A percentile compares a stretch with the other conserved stretches of the same genome.
phyloP scores from a whole-genome alignment of 768 basidiomycete species.

The Phylloporus sp. region DNA sequence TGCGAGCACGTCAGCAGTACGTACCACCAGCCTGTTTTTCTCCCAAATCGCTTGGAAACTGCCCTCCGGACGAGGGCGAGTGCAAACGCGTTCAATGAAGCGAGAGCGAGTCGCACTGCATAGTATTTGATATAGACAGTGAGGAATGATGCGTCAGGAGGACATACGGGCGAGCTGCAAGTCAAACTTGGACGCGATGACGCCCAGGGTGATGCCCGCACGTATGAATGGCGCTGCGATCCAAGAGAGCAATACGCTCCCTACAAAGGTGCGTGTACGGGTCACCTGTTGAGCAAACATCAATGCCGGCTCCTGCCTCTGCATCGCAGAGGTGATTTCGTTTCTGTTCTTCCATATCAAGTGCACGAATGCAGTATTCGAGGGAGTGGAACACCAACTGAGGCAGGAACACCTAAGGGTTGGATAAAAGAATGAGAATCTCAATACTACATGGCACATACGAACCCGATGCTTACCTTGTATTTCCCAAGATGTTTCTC shows the following conservation, averaged over 20 bases:
- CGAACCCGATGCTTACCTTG: constrained; percentile 48
- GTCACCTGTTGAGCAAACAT: constrained; percentile 51
- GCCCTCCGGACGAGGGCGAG: constrained; percentile 62
- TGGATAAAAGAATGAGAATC: constrained; percentile 1
- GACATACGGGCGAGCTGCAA: constrained; percentile 66
- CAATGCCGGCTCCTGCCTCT: constrained; percentile 65
- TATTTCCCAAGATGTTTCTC: constrained; percentile 51
- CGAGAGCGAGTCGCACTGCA: constrained; percentile 70
- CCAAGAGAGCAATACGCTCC: constrained; percentile 65
- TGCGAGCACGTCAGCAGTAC: constrained; percentile 70
- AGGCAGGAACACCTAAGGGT: constrained; percentile 74
- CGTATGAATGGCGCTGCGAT: constrained; percentile 45
- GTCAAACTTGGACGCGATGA: constrained; percentile 53
- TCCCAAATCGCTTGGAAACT: constrained; percentile 60
- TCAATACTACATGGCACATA: not conserved
- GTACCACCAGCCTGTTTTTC: constrained; percentile 52
- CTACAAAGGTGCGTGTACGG: constrained; percentile 70
- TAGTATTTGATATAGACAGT: not conserved
- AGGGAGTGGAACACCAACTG: constrained; percentile 81
- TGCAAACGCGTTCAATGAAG: constrained; percentile 55
- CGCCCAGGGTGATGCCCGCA: constrained; percentile 37
- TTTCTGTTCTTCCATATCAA: constrained; percentile 83
- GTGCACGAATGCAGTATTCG: constrained; percentile 81
- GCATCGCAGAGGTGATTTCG: constrained; percentile 72
- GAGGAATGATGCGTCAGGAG: not conserved